Evolutionary conservation across 2,329 filamentous ascomycete species (phyloP).

Genomic region (Pseudophaeomoniella oleicola): DNA sequence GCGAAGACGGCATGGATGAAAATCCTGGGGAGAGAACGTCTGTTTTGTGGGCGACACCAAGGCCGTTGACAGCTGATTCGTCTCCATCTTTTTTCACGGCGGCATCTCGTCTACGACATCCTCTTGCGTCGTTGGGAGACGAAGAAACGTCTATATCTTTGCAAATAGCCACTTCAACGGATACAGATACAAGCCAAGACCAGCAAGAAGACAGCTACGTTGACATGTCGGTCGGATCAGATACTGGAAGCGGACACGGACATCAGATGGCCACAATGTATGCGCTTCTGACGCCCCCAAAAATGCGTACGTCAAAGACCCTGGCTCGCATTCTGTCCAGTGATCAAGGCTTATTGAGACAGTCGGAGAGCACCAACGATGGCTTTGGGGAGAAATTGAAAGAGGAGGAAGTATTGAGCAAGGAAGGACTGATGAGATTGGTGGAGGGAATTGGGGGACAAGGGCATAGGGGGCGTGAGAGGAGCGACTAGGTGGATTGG

Average conservation of each 20-base stretch:
- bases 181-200: background rate
- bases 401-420: constrained; percentile 5
- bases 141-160: background rate
- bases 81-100: background rate
- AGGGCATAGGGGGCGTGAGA: too few relatives aligned
- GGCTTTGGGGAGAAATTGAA: constrained; percentile 5
- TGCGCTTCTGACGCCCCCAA: background rate
- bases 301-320: background rate
- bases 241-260: background rate
- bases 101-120: background rate
- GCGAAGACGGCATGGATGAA: background rate
- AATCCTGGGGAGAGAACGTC: background rate
- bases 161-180: background rate
- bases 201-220: background rate
- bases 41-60: background rate
- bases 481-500: too few relatives aligned
- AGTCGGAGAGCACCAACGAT: constrained; percentile 6
- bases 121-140: background rate
- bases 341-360: background rate
- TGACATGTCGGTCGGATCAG: background rate
- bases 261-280: too few relatives aligned
- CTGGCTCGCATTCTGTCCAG: background rate
- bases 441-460: constrained; percentile 5
- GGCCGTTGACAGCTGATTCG: background rate
- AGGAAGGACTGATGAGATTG: constrained; percentile 5